These are phyloP conservation scores for Macadamia tetraphylla DNA, from an alignment of 164 flowering plant genomes.

Conservation along the genomic window DNA sequence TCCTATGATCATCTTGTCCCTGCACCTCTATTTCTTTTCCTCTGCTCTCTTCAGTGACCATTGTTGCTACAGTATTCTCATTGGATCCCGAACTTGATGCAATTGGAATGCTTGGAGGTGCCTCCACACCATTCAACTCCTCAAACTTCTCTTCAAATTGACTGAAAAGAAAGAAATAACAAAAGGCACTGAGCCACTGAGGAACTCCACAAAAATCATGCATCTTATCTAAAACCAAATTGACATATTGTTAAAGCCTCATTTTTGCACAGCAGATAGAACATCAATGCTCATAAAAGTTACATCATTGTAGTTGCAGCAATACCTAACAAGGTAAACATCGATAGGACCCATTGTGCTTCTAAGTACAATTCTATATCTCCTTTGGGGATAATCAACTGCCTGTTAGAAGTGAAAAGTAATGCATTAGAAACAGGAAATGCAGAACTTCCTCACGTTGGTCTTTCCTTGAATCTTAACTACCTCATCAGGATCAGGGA, in stretches of 20 bases:
- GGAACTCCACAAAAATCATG: too few relatives aligned
- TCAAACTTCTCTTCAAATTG: slow-evolving; percentile 89
- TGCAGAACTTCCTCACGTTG: background rate
- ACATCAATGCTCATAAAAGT: too few relatives aligned
- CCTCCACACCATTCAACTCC: slow-evolving; percentile 58
- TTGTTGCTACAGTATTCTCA: slow-evolving; percentile 25
- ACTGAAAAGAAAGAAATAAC: slow-evolving; percentile 29
- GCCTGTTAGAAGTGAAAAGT: slow-evolving; percentile 36
- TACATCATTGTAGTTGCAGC: background rate
- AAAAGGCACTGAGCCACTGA: slow-evolving; percentile 1
- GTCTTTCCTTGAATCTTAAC: background rate
- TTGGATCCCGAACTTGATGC: slow-evolving; percentile 38
- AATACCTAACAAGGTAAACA: slow-evolving; percentile 91
- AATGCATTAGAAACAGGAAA: slow-evolving; percentile 5
- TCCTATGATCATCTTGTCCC: slow-evolving; percentile 33
- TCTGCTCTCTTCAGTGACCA: slow-evolving; percentile 28
- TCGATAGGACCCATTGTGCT: slow-evolving; percentile 99
- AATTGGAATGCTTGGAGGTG: slow-evolving; percentile 30
- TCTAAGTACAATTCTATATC: slow-evolving; percentile 87
- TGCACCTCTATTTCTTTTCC: slow-evolving; percentile 39
- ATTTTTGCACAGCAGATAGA: too few relatives aligned
- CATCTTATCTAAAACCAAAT: too few relatives aligned
- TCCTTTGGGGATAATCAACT: slow-evolving; percentile 86
- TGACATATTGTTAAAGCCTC: too few relatives aligned
- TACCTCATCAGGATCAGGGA: slow-evolving; percentile 98